These are phyloP conservation scores for Alternaria triticimaculans DNA, from an alignment of 2,329 filamentous ascomycete species.

Conservation along the genomic window DNA sequence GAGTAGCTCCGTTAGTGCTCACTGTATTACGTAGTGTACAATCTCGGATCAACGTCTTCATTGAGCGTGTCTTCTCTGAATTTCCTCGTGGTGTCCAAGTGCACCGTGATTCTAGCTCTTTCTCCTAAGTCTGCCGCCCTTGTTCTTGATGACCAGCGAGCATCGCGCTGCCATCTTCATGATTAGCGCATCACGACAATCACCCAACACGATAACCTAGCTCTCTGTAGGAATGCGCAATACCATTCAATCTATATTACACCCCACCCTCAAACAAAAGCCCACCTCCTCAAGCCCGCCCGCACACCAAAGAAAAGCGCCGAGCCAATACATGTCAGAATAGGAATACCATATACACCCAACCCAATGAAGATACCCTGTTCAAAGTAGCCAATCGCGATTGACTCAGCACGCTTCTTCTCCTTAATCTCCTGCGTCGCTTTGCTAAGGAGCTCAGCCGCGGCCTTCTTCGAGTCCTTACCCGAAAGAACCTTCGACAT, in stretches of 20 bases:
- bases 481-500: constrained; percentile 23
- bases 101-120: not conserved
- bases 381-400: constrained; percentile 39
- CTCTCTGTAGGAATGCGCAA: not conserved
- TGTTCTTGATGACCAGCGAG: not conserved
- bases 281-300: constrained; percentile 31
- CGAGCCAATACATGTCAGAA: constrained; percentile 38
- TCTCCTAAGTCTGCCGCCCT: not conserved
- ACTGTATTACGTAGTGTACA: not conserved
- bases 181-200: not conserved
- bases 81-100: not conserved
- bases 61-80: not conserved
- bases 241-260: not conserved
- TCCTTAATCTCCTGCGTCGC: constrained; percentile 36
- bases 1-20: not conserved
- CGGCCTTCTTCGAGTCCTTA: constrained; percentile 18
- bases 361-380: constrained; percentile 46
- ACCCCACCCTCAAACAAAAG: constrained; percentile 8
- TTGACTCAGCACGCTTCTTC: constrained; percentile 43
- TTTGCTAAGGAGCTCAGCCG: constrained; percentile 18
- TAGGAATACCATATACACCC: constrained; percentile 41
- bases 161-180: not conserved
- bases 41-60: not conserved
- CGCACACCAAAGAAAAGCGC: constrained; percentile 34
- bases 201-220: not conserved